A percentile compares a stretch with the other conserved stretches of the same genome.
These are phyloP conservation scores for Xylariaceae sp. DNA, from an alignment of 2,329 filamentous ascomycete species.

Conservation along the genomic window DNA sequence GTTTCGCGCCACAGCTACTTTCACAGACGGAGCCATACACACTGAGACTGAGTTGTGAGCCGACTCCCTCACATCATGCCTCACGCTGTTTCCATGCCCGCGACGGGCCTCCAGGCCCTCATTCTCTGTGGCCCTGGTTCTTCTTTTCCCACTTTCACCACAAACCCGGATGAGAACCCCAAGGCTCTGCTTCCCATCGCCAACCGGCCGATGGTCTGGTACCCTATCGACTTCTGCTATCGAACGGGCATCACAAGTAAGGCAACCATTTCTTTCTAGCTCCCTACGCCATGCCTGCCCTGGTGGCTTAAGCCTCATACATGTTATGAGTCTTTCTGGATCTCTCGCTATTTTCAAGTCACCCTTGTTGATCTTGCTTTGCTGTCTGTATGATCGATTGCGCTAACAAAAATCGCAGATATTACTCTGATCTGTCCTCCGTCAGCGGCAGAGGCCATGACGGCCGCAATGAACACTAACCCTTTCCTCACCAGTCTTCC, in stretches of 20 bases:
- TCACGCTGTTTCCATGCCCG: constrained; percentile 67
- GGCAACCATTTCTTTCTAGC: constrained; percentile 24
- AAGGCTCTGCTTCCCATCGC: constrained; percentile 79
- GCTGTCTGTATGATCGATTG: background rate
- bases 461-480: constrained; percentile 67
- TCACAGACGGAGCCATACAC: background rate
- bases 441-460: constrained; percentile 61
- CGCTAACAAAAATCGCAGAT: constrained; percentile 37
- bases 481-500: constrained; percentile 71
- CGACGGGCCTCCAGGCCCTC: constrained; percentile 73
- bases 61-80: constrained; percentile 53
- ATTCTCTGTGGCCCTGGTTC: constrained; percentile 79
- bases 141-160: constrained; percentile 76
- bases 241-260: constrained; percentile 70
- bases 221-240: constrained; percentile 79
- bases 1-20: background rate
- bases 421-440: constrained; percentile 60
- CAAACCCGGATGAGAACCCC: constrained; percentile 71
- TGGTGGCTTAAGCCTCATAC: background rate
- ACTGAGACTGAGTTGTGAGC: background rate
- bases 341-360: background rate
- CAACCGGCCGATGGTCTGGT: constrained; percentile 86
- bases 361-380: background rate
- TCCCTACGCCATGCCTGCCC: background rate
- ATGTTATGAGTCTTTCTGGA: background rate